Percentiles rank a stretch among this genome's conserved stretches.
These are phyloP conservation scores for Dalbergia oliveri DNA, from an alignment of 306 rosid species.

Conservation along the genomic window DNA sequence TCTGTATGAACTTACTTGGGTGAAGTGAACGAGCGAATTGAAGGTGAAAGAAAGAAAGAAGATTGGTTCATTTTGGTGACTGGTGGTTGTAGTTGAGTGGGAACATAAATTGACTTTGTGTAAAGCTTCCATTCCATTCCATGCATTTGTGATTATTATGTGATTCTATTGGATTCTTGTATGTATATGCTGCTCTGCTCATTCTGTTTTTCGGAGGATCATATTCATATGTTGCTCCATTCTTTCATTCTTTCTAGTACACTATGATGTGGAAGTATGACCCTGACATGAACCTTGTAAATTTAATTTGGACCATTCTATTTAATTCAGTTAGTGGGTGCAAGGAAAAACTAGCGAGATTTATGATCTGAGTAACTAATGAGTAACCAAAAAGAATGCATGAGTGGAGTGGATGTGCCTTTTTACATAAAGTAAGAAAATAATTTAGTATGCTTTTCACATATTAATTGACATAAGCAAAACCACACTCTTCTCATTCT, in stretches of 20 bases:
- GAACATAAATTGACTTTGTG: neutral
- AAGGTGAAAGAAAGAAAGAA: neutral
- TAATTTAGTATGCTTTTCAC: neutral
- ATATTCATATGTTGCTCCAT: neutral
- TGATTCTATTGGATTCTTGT: neutral
- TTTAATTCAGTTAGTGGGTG: neutral
- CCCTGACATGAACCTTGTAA: neutral
- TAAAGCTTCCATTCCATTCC: neutral
- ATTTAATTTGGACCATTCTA: neutral
- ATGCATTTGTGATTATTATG: conserved; percentile 6
- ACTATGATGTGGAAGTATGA: too few relatives aligned
- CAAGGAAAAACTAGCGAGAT: neutral
- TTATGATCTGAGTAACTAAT: neutral
- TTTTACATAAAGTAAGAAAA: neutral
- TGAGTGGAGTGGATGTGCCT: too few relatives aligned
- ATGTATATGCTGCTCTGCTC: neutral
- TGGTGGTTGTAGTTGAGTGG: neutral
- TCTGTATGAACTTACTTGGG: neutral
- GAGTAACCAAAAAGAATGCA: neutral
- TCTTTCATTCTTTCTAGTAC: neutral
- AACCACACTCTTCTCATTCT: neutral
- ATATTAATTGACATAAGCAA: neutral
- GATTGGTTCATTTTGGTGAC: neutral
- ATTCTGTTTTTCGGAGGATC: neutral
- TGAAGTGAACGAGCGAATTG: neutral